Conservation (phyloP, 768 basidiomycete species). For the Russula virescens region DNA sequence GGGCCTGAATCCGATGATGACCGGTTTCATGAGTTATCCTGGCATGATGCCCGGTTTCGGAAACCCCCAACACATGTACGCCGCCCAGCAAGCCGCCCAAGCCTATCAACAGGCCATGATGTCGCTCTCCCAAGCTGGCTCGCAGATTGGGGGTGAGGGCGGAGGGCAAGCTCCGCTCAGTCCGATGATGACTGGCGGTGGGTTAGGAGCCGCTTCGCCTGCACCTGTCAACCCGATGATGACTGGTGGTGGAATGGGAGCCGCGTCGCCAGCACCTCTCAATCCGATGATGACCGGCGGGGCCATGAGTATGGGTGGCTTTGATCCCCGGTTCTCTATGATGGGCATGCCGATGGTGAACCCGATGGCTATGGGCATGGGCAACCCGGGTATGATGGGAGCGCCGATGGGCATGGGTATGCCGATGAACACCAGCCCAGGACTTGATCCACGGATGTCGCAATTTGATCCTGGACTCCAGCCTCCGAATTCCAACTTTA, state of each 20-base stretch:
- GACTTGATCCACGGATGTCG: conserved; percentile 21
- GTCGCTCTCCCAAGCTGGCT: conserved; percentile 70
- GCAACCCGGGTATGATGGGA: conserved; percentile 18
- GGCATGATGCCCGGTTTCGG: conserved; percentile 49
- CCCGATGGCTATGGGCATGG: conserved; percentile 17
- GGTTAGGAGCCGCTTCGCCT: conserved; percentile 15
- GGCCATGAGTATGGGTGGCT: conserved; percentile 16
- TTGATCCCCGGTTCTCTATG: conserved; percentile 22
- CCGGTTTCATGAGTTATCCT: conserved; percentile 47
- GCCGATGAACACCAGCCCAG: conserved; percentile 17
- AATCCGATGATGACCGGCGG: conserved; percentile 27
- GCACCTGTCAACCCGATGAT: conserved; percentile 27
- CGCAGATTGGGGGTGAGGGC: conserved; percentile 58
- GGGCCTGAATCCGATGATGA: conserved; percentile 51
- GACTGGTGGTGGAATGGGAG: conserved; percentile 25
- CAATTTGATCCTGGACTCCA: conserved; percentile 22
- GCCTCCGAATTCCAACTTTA: conserved; percentile 5
- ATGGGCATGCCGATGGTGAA: conserved; percentile 29
- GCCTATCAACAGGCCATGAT: conserved; percentile 90
- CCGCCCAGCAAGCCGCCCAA: conserved; percentile 77
- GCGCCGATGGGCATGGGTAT: conserved; percentile 19
- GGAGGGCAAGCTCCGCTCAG: conserved; percentile 44
- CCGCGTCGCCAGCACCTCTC: conserved; percentile 23
- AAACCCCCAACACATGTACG: conserved; percentile 78
- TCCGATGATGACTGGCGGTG: conserved; percentile 28